Conservation (phyloP, 768 basidiomycete genomes). For the Saitozyma podzolica region DNA sequence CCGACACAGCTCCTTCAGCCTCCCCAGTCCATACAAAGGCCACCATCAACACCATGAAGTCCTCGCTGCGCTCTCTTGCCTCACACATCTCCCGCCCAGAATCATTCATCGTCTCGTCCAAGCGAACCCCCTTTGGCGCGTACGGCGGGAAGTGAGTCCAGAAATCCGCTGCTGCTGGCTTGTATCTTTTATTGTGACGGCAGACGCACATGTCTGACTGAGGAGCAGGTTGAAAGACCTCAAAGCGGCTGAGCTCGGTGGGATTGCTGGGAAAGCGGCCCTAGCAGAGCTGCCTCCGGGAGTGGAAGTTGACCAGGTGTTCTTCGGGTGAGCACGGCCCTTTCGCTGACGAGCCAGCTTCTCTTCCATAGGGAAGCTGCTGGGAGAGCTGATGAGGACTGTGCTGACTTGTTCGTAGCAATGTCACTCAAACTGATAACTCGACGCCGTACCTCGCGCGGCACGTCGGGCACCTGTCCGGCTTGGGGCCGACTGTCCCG, state of each 20-base stretch:
- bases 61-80: constrained; percentile 22
- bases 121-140: constrained; percentile 54
- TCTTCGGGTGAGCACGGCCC: constrained; percentile 51
- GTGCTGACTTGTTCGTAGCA: constrained; percentile 22
- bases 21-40: no score
- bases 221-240: constrained; percentile 43
- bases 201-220: no score
- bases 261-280: constrained; percentile 54
- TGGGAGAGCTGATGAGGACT: background rate
- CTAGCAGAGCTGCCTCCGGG: constrained; percentile 51
- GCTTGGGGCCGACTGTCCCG: constrained; percentile 49
- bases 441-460: constrained; percentile 53
- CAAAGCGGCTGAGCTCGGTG: constrained; percentile 53
- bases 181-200: background rate
- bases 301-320: constrained; percentile 53
- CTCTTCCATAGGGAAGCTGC: background rate
- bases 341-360: background rate
- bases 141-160: constrained; percentile 52
- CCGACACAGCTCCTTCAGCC: no score
- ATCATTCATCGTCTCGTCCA: constrained; percentile 48
- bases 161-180: background rate
- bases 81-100: constrained; percentile 30
- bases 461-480: constrained; percentile 54
- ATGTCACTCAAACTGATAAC: constrained; percentile 53
- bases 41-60: no score